A percentile compares a stretch with the other conserved stretches of the same genome.
Evolutionary conservation across 192 early-diverging fungal species (phyloP).

Genomic region (Nowakowskiella sp.): DNA sequence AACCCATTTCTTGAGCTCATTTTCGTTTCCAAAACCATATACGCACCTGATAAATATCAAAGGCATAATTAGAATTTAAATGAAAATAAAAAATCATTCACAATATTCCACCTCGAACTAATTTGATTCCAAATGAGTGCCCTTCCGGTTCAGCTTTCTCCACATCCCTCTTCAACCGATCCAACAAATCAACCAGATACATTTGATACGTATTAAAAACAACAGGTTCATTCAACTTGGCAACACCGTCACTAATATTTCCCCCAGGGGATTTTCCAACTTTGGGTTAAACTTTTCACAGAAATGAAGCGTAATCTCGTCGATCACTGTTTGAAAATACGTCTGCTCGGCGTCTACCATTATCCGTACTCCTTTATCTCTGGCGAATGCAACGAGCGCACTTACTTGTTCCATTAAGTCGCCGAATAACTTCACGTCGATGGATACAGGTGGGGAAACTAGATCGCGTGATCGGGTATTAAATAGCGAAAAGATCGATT

Average conservation of each 20-base stretch:
- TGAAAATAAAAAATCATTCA: too few relatives aligned
- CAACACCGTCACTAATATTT: too few relatives aligned
- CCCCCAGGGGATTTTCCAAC: too few relatives aligned
- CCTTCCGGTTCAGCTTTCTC: constrained; percentile 58
- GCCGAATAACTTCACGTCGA: too few relatives aligned
- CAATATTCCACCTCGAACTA: constrained; percentile 76
- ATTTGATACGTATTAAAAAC: constrained; percentile 96
- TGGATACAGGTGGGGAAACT: constrained; percentile 25
- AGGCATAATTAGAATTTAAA: too few relatives aligned
- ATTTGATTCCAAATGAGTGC: constrained; percentile 74
- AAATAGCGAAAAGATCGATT: constrained; percentile 55
- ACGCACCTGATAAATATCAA: constrained; percentile 40
- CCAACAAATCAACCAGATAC: constrained; percentile 67
- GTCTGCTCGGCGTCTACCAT: constrained; percentile 93
- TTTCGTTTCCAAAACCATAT: constrained; percentile 68
- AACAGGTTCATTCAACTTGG: too few relatives aligned
- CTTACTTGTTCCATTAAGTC: constrained; percentile 67
- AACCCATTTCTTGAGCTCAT: constrained; percentile 60
- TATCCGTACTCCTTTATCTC: constrained; percentile 54
- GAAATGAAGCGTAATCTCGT: constrained; percentile 70
- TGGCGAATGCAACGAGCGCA: constrained; percentile 55
- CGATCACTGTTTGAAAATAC: constrained; percentile 89
- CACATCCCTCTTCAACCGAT: constrained; percentile 58
- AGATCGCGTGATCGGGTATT: constrained; percentile 41
- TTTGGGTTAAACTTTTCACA: constrained; percentile 61